A percentile compares a stretch with the other conserved stretches of the same genome.
These are phyloP conservation scores for Xylaria sp. DNA, from an alignment of 2,329 filamentous ascomycete genomes.

Conservation along the genomic window DNA sequence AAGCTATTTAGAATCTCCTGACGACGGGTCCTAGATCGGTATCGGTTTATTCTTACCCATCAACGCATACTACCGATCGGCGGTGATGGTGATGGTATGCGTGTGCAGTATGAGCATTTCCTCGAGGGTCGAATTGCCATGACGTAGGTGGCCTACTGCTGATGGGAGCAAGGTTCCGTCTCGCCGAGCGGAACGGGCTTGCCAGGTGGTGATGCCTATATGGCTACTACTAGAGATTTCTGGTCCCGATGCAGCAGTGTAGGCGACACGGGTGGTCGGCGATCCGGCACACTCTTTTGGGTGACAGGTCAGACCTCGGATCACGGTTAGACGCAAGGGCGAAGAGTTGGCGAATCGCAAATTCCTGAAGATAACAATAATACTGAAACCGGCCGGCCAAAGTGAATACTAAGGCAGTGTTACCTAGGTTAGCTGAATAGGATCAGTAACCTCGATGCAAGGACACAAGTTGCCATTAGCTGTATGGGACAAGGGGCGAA, in stretches of 20 bases:
- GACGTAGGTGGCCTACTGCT: slow-evolving; percentile 9
- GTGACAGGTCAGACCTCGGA: slow-evolving; percentile 24
- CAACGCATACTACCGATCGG: neutral
- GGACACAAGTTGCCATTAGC: slow-evolving; percentile 1
- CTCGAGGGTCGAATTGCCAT: neutral
- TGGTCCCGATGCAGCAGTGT: slow-evolving; percentile 2
- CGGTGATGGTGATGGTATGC: neutral
- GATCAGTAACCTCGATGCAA: slow-evolving; percentile 1
- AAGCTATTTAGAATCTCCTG: neutral
- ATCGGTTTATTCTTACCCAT: neutral
- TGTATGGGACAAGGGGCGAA: slow-evolving; percentile 18
- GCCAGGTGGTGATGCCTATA: slow-evolving; percentile 15
- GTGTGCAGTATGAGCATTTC: neutral
- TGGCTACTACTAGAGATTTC: slow-evolving; percentile 11
- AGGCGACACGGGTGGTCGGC: slow-evolving; percentile 20
- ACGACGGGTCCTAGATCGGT: neutral
- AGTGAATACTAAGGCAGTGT: slow-evolving; percentile 18
- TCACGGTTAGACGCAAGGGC: slow-evolving; percentile 16
- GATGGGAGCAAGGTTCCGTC: neutral
- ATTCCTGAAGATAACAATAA: neutral
- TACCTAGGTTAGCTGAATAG: slow-evolving; percentile 8
- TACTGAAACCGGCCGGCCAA: slow-evolving; percentile 14
- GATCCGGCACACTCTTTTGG: neutral
- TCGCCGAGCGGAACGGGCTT: slow-evolving; percentile 8
- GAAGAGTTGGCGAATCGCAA: slow-evolving; percentile 9